Percentiles rank a stretch among this genome's conserved stretches.
Evolutionary conservation across 805 yeast species (phyloP).

Genomic region (Myxozyma mucilagina): DNA sequence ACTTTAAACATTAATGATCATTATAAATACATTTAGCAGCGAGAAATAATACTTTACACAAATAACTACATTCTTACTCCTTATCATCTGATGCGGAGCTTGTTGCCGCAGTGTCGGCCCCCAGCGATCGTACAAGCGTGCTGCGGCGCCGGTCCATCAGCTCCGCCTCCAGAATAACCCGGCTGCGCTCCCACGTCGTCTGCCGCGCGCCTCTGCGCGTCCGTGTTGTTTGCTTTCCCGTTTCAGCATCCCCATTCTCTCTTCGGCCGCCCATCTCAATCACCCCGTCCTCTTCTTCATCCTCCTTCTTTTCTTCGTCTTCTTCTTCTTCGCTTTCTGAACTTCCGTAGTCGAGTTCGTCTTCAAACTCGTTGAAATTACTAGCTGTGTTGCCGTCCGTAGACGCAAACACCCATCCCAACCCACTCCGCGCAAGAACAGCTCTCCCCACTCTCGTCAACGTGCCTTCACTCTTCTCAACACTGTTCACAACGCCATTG

Average conservation of each 20-base stretch:
- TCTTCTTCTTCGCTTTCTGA: conserved; percentile 18
- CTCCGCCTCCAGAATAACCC: conserved; percentile 27
- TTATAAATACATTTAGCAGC: too few relatives aligned
- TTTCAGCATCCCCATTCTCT: background rate
- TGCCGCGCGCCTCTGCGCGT: conserved; percentile 17
- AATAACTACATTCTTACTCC: background rate
- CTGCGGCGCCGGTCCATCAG: conserved; percentile 31
- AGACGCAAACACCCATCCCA: conserved; percentile 17
- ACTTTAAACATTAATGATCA: background rate
- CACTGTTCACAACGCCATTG: background rate
- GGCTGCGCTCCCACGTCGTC: conserved; percentile 20
- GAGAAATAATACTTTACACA: too few relatives aligned
- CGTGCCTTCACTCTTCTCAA: background rate
- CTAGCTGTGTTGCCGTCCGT: background rate
- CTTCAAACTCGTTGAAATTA: conserved; percentile 16
- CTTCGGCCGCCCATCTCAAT: conserved; percentile 4
- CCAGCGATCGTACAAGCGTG: conserved; percentile 25
- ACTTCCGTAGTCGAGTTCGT: conserved; percentile 8
- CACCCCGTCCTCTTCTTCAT: background rate
- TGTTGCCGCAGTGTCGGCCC: conserved; percentile 4
- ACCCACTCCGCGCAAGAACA: conserved; percentile 11
- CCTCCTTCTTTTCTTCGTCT: background rate
- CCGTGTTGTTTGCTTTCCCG: background rate
- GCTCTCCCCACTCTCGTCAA: background rate
- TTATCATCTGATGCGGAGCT: conserved; percentile 1